phyloP scores from a whole-genome alignment of 2,329 filamentous ascomycete genomes.

The Alternaria gaisen region DNA sequence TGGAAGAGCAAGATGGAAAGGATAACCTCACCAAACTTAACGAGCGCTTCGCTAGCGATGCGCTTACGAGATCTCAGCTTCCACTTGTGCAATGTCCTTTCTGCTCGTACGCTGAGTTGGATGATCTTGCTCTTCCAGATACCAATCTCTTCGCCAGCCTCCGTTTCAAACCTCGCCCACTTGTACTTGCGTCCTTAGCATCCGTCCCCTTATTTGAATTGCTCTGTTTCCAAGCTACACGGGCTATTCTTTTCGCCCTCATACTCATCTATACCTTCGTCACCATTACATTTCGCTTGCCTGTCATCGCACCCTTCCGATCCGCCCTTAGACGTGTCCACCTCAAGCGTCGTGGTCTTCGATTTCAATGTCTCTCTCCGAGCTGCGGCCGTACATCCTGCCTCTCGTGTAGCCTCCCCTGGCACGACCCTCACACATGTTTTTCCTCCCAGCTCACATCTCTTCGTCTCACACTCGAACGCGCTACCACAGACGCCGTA shows the following conservation, averaged over 20 bases:
- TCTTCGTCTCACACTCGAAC: conserved; percentile 87
- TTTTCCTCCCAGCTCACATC: conserved; percentile 78
- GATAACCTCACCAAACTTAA: conserved; percentile 81
- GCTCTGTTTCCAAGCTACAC: conserved; percentile 50
- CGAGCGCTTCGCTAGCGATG: conserved; percentile 79
- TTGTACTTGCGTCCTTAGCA: conserved; percentile 36
- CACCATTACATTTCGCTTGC: conserved; percentile 35
- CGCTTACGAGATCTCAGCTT: conserved; percentile 74
- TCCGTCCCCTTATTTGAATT: conserved; percentile 46
- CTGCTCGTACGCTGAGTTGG: conserved; percentile 89
- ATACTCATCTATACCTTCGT: conserved; percentile 47
- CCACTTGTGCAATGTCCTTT: conserved; percentile 87
- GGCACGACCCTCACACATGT: conserved; percentile 89
- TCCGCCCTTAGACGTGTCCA: conserved; percentile 72
- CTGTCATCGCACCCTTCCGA: conserved; percentile 57
- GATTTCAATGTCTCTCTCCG: conserved; percentile 79
- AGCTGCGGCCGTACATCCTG: conserved; percentile 77
- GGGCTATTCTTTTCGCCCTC: conserved; percentile 65
- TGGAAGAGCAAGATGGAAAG: conserved; percentile 71
- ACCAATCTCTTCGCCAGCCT: conserved; percentile 38
- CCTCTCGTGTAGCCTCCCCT: conserved; percentile 80
- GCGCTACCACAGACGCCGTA: conserved; percentile 90
- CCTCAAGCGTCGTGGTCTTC: conserved; percentile 74
- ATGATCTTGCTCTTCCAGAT: conserved; percentile 57
- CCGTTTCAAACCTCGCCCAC: conserved; percentile 43